Conservation (phyloP, 257 asterid genomes). For the Catharanthus roseus region DNA sequence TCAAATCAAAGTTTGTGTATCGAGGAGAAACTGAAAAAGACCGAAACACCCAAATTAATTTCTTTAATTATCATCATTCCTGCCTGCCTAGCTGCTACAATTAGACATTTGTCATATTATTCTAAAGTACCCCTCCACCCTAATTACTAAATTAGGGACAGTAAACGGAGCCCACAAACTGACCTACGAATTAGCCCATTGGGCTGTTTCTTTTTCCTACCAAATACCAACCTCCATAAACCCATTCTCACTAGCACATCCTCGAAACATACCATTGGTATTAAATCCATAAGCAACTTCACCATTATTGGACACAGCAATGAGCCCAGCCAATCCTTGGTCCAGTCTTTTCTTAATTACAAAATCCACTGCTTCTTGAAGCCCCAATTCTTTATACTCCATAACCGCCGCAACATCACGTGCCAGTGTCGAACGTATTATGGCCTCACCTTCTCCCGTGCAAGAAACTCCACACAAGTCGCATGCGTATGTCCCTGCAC, state of each 20-base stretch:
- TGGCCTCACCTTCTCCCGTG: conserved; percentile 98
- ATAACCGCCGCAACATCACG: conserved; percentile 95
- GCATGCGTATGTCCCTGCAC: conserved; percentile 85
- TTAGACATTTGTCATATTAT: too few relatives aligned
- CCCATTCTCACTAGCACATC: conserved; percentile 81
- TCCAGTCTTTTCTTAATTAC: conserved; percentile 70
- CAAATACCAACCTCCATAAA: conserved; percentile 90
- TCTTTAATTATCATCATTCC: too few relatives aligned
- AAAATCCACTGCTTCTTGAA: conserved; percentile 76
- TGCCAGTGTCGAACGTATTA: conserved; percentile 87
- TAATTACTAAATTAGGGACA: too few relatives aligned
- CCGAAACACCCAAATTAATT: too few relatives aligned
- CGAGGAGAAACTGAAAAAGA: too few relatives aligned
- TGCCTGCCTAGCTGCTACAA: too few relatives aligned
- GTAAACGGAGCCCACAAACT: too few relatives aligned
- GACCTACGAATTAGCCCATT: too few relatives aligned
- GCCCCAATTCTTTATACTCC: conserved; percentile 78
- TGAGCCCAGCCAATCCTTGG: conserved; percentile 74
- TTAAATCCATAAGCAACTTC: conserved; percentile 87
- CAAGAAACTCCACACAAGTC: conserved; percentile 81
- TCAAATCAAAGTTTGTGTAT: too few relatives aligned
- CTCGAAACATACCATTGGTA: conserved; percentile 81
- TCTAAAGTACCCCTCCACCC: too few relatives aligned
- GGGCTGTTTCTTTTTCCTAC: too few relatives aligned
- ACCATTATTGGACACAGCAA: conserved; percentile 79